Evolutionary conservation across 208 protist species (phyloP).

Genomic region (Porcisia deanei): DNA sequence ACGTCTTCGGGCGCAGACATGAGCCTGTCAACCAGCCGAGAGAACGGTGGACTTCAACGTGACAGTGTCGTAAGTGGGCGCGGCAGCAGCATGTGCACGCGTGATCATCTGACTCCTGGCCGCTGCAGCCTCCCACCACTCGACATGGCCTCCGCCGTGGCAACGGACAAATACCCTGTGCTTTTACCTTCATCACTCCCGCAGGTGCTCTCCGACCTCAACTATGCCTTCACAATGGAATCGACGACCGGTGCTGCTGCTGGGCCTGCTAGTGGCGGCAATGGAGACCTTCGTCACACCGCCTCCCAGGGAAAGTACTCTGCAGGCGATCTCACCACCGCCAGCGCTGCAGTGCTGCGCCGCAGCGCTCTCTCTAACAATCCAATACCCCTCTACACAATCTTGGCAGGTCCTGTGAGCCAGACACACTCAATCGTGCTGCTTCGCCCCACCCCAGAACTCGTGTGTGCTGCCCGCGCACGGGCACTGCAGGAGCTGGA

Average conservation of each 20-base stretch:
- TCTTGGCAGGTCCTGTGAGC: conserved; percentile 54
- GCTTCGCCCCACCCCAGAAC: conserved; percentile 43
- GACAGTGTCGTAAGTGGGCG: neutral
- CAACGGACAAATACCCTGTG: conserved; percentile 31
- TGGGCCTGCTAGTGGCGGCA: neutral
- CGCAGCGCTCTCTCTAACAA: conserved; percentile 45
- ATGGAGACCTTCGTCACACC: neutral
- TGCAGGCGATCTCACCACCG: neutral
- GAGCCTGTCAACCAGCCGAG: neutral
- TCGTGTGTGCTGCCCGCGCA: conserved; percentile 35
- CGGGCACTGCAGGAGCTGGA: conserved; percentile 49
- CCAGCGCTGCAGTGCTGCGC: conserved; percentile 21
- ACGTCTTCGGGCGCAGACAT: neutral
- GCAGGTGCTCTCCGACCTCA: conserved; percentile 64
- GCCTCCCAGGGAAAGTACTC: neutral
- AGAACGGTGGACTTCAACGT: neutral
- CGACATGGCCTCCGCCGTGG: neutral
- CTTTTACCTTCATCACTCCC: conserved; percentile 55
- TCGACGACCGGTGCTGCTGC: neutral
- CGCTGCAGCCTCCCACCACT: neutral
- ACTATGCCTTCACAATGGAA: conserved; percentile 43
- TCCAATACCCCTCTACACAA: conserved; percentile 39
- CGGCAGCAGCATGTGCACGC: neutral
- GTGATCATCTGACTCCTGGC: neutral
- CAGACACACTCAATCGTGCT: conserved; percentile 54